phyloP scores from a whole-genome alignment of 2,329 filamentous ascomycete genomes.

The Calycina herbarum region DNA sequence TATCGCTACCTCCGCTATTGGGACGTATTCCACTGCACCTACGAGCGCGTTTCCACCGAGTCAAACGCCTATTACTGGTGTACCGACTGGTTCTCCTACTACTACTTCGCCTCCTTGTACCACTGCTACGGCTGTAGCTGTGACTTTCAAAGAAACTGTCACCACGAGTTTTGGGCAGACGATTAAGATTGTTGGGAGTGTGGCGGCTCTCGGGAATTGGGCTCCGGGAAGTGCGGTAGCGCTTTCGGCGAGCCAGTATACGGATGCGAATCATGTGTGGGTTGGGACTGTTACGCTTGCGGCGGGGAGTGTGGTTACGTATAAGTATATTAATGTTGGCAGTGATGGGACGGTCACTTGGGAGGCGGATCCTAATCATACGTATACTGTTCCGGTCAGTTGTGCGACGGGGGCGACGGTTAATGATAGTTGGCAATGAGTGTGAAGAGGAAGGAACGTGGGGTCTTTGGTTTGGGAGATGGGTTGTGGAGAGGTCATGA shows the following conservation, averaged over 20 bases:
- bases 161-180: conserved; percentile 61
- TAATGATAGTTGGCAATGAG: conserved; percentile 28
- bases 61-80: conserved; percentile 32
- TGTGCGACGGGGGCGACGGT: conserved; percentile 31
- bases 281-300: conserved; percentile 53
- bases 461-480: too few relatives aligned
- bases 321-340: conserved; percentile 67
- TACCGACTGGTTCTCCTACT: conserved; percentile 17
- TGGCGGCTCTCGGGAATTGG: conserved; percentile 63
- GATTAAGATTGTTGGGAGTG: conserved; percentile 64
- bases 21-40: conserved; percentile 50
- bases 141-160: conserved; percentile 62
- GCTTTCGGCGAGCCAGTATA: conserved; percentile 61
- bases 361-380: conserved; percentile 55
- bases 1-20: conserved; percentile 46
- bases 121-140: conserved; percentile 37
- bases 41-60: conserved; percentile 49
- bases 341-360: conserved; percentile 56
- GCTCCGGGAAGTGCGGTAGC: conserved; percentile 52
- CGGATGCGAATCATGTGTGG: conserved; percentile 61
- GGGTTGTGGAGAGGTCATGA: too few relatives aligned
- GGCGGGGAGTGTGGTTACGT: conserved; percentile 58
- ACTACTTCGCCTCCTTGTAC: conserved; percentile 8
- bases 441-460: too few relatives aligned
- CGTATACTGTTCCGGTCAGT: conserved; percentile 31